A percentile compares a stretch with the other conserved stretches of the same genome.
Conservation (phyloP, 345 rosid genomes). For the Durio zibethinus region DNA sequence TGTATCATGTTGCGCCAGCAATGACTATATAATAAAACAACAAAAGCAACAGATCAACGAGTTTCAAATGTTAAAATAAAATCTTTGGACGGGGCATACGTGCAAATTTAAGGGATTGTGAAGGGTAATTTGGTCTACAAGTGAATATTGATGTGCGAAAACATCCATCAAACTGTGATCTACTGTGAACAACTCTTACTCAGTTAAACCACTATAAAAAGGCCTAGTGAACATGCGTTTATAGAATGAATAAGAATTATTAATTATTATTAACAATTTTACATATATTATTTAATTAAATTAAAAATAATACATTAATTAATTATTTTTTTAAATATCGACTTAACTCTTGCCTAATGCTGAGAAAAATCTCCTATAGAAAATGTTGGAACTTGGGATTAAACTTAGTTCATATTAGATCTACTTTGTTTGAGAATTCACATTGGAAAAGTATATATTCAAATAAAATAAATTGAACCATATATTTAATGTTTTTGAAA, state of each 20-base stretch:
- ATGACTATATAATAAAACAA: neutral
- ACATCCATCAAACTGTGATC: neutral
- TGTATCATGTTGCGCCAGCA: constrained; percentile 4
- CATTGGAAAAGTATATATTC: neutral
- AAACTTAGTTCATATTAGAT: too few species aligned
- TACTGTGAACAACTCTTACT: neutral
- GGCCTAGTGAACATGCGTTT: too few species aligned
- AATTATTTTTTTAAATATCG: too few species aligned
- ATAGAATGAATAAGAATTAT: too few species aligned
- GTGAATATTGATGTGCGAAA: neutral
- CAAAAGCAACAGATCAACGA: neutral
- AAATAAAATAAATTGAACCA: too few species aligned
- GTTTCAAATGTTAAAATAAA: neutral
- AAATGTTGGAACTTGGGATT: neutral
- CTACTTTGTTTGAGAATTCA: neutral
- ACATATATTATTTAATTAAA: too few species aligned
- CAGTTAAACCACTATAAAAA: neutral
- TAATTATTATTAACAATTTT: too few species aligned
- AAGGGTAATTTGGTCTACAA: neutral
- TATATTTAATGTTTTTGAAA: too few species aligned
- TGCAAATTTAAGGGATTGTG: neutral
- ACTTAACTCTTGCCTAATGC: too few species aligned
- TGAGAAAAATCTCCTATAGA: too few species aligned
- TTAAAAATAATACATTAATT: too few species aligned
- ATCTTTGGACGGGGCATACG: neutral